A percentile compares a stretch with the other conserved stretches of the same genome.
Evolutionary conservation across 768 basidiomycete genomes (phyloP).

Genomic region (Kondoa subrosea): DNA sequence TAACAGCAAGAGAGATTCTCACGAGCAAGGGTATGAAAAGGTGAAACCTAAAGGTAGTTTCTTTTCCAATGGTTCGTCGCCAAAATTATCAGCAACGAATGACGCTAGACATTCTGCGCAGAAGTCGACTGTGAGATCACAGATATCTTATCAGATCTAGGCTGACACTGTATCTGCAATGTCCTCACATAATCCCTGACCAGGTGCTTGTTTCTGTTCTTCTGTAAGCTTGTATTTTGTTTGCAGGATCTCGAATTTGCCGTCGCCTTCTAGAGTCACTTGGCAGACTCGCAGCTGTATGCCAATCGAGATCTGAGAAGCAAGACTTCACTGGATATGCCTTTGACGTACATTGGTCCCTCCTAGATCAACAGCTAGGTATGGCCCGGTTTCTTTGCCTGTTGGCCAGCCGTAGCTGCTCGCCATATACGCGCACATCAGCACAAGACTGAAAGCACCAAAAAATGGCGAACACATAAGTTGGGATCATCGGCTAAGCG

Average conservation of each 20-base stretch:
- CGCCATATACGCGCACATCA: slow-evolving; percentile 17
- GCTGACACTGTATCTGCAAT: too few relatives aligned
- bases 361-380: slow-evolving; percentile 52
- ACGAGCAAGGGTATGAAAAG: slow-evolving; percentile 95
- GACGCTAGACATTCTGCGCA: slow-evolving; percentile 83
- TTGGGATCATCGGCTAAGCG: slow-evolving; percentile 79
- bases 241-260: slow-evolving; percentile 95
- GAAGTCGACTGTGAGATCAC: slow-evolving; percentile 50
- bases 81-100: slow-evolving; percentile 59
- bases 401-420: slow-evolving; percentile 54
- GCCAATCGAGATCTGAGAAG: not conserved
- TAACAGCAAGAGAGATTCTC: slow-evolving; percentile 33
- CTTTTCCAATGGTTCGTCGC: slow-evolving; percentile 33
- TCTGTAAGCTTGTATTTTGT: slow-evolving; percentile 92
- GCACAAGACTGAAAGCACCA: slow-evolving; percentile 21
- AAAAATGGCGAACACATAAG: slow-evolving; percentile 71
- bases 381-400: slow-evolving; percentile 74
- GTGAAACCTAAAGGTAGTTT: slow-evolving; percentile 78
- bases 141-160: not conserved
- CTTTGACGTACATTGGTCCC: slow-evolving; percentile 13
- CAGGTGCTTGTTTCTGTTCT: slow-evolving; percentile 97
- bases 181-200: slow-evolving; percentile 51
- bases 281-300: slow-evolving; percentile 98
- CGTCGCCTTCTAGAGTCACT: slow-evolving; percentile 73
- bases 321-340: not conserved